Conservation (phyloP, 352 stramenopile species). For the Phytophthora colocasiae region DNA sequence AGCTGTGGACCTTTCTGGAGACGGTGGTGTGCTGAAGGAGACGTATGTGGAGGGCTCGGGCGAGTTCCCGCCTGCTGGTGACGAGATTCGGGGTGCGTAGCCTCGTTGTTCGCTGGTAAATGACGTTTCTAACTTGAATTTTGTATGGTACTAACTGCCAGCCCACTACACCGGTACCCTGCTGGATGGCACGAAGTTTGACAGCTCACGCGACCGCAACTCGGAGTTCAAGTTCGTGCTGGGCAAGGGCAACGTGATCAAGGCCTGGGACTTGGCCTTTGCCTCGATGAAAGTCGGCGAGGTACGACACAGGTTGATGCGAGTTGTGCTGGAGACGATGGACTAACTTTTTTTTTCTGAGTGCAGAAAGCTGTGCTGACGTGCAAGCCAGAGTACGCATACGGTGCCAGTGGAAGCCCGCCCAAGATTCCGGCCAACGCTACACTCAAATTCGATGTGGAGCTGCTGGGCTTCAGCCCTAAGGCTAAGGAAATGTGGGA, state of each 20-base stretch:
- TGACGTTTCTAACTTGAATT: conserved; percentile 3
- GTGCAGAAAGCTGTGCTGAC: conserved; percentile 91
- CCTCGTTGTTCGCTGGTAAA: not conserved
- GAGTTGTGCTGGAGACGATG: conserved; percentile 2
- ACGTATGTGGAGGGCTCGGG: conserved; percentile 90
- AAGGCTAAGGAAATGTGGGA: conserved; percentile 97
- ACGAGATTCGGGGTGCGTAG: conserved; percentile 82
- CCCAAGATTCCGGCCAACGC: conserved; percentile 96
- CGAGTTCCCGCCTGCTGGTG: conserved; percentile 76
- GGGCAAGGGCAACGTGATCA: conserved; percentile 91
- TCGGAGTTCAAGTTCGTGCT: conserved; percentile 90
- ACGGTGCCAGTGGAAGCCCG: conserved; percentile 90
- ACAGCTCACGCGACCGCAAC: conserved; percentile 92
- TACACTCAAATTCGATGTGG: conserved; percentile 96
- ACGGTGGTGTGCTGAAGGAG: conserved; percentile 93
- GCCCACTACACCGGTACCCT: conserved; percentile 97
- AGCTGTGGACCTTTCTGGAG: conserved; percentile 80
- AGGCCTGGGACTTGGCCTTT: conserved; percentile 89
- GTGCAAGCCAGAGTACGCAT: conserved; percentile 94
- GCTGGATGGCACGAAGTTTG: conserved; percentile 95
- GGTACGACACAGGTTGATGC: conserved; percentile 29
- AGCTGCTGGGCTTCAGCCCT: conserved; percentile 94
- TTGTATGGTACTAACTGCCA: conserved; percentile 22
- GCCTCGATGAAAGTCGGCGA: conserved; percentile 97
- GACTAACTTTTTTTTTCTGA: conserved; percentile 11